phyloP scores from a whole-genome alignment of 768 basidiomycete species.

The Rhodotorula diobovata region DNA sequence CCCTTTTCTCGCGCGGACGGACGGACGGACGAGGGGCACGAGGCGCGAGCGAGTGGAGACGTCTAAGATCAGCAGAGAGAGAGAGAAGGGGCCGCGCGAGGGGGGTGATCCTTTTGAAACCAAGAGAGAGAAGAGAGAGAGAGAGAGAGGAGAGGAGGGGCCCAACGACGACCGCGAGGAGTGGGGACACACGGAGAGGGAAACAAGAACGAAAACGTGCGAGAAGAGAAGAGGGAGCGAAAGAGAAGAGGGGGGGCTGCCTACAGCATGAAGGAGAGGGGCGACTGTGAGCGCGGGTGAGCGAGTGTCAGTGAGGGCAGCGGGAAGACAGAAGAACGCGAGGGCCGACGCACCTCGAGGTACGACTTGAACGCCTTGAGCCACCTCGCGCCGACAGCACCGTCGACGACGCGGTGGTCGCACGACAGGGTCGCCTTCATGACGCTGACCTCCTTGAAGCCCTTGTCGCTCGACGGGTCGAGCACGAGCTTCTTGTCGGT shows the following conservation, averaged over 20 bases:
- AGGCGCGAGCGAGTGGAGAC: no score
- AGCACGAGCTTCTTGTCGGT: constrained; percentile 80
- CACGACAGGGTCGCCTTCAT: constrained; percentile 96
- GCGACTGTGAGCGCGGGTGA: constrained; percentile 20
- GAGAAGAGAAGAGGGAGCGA: neutral
- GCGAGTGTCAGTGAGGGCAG: neutral
- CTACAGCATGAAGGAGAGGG: constrained; percentile 41
- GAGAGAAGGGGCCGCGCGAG: neutral
- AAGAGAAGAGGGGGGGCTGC: neutral
- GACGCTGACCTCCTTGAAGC: constrained; percentile 82
- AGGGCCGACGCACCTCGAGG: constrained; percentile 34
- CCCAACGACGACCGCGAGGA: neutral
- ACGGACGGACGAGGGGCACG: no score
- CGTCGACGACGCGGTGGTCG: constrained; percentile 94
- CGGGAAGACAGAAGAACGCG: neutral
- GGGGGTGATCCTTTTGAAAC: neutral
- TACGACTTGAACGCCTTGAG: constrained; percentile 42
- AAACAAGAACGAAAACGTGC: no score
- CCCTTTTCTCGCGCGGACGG: neutral
- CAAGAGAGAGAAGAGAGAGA: neutral
- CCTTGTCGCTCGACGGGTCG: constrained; percentile 82
- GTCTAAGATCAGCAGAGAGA: neutral
- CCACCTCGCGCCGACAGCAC: constrained; percentile 91
- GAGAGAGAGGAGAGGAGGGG: neutral
- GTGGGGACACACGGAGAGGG: no score